Percentiles rank a stretch among this genome's conserved stretches.
Conservation (phyloP, 2,329 filamentous ascomycete genomes). For the Thelonectria blattea region DNA sequence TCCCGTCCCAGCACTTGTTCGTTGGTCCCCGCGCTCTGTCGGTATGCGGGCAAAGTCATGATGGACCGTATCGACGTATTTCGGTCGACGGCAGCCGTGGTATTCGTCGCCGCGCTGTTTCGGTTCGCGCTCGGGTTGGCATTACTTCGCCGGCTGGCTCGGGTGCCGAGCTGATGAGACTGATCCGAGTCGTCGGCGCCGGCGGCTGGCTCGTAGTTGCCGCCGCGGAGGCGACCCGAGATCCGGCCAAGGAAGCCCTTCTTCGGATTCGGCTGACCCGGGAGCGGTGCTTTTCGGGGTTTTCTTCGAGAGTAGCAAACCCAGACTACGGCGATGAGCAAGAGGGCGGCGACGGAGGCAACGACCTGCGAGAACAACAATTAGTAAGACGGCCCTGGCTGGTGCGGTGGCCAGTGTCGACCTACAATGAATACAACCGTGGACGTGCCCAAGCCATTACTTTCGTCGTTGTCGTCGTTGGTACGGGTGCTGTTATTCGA, state of each 20-base stretch:
- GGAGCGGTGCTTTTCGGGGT: slow-evolving; percentile 17
- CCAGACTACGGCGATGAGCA: slow-evolving; percentile 21
- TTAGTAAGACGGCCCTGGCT: not conserved
- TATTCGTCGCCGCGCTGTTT: slow-evolving; percentile 33
- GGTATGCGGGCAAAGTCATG: slow-evolving; percentile 90
- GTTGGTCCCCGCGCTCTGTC: slow-evolving; percentile 70
- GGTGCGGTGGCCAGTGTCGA: not conserved
- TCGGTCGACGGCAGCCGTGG: slow-evolving; percentile 66
- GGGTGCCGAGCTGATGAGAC: slow-evolving; percentile 37
- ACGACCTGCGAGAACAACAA: slow-evolving; percentile 27
- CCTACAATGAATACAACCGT: slow-evolving; percentile 35
- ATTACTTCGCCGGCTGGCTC: slow-evolving; percentile 21
- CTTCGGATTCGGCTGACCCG: slow-evolving; percentile 16
- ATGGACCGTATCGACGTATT: slow-evolving; percentile 90
- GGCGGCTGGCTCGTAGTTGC: slow-evolving; percentile 42
- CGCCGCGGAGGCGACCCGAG: slow-evolving; percentile 20
- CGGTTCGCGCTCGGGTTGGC: slow-evolving; percentile 18
- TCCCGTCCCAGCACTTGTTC: slow-evolving; percentile 87
- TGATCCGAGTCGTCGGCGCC: slow-evolving; percentile 38
- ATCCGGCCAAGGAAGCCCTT: slow-evolving; percentile 33
- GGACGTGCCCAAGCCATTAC: slow-evolving; percentile 19
- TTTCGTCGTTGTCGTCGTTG: not conserved
- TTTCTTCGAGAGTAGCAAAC: slow-evolving; percentile 32
- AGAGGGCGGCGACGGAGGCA: slow-evolving; percentile 24
- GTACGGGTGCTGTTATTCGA: not conserved